Conservation (phyloP, 148 eudicot species). For the Camellia lanceoleosa region DNA sequence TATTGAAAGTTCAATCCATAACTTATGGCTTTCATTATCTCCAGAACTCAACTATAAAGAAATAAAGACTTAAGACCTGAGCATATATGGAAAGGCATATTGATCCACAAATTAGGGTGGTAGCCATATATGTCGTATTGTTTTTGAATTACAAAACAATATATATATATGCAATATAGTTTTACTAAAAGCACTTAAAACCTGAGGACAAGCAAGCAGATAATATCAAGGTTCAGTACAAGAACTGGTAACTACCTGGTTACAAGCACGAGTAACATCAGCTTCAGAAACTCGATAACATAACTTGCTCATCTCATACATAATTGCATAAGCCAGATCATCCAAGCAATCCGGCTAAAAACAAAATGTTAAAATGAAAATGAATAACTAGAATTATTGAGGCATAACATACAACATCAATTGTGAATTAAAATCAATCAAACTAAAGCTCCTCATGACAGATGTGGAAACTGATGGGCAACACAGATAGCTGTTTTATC, state of each 20-base stretch:
- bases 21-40: too few species aligned
- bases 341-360: constrained; percentile 82
- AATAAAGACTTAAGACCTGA: not conserved
- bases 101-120: not conserved
- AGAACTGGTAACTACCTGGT: constrained; percentile 50
- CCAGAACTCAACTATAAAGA: not conserved
- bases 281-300: constrained; percentile 73
- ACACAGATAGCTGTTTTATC: not conserved
- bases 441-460: not conserved
- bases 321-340: constrained; percentile 74
- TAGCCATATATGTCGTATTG: not conserved
- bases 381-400: not conserved
- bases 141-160: not conserved
- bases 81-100: not conserved
- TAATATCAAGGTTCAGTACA: constrained; percentile 8
- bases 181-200: not conserved
- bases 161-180: not conserved
- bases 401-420: not conserved
- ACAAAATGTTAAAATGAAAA: constrained; percentile 10
- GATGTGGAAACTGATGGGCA: not conserved
- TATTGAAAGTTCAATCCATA: too few species aligned
- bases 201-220: not conserved
- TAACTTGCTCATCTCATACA: constrained; percentile 73
- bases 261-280: constrained; percentile 80
- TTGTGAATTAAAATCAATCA: not conserved